Percentiles rank a stretch among this genome's conserved stretches.
These are phyloP conservation scores for Neoboletus brunneissimus DNA, from an alignment of 768 basidiomycete genomes.

Conservation along the genomic window DNA sequence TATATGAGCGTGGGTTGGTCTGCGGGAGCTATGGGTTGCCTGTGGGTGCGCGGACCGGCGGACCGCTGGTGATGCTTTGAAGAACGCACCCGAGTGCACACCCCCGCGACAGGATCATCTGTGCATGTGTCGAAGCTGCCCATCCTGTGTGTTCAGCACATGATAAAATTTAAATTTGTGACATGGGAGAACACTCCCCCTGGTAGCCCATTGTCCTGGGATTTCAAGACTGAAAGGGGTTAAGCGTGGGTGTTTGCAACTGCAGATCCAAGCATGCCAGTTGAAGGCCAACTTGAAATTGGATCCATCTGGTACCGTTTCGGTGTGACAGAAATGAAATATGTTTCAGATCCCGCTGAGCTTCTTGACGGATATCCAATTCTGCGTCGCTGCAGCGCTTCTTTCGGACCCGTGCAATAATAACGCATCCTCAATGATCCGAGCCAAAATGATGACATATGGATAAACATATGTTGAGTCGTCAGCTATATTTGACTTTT, in stretches of 20 bases:
- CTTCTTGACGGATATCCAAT: too few relatives aligned
- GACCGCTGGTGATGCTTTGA: not conserved
- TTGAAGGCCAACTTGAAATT: too few relatives aligned
- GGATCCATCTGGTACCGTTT: too few relatives aligned
- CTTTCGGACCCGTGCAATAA: not conserved
- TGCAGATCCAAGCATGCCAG: not conserved
- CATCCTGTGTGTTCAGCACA: not conserved
- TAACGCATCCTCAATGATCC: not conserved
- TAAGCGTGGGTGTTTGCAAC: not conserved
- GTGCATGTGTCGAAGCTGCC: not conserved
- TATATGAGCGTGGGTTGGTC: not conserved
- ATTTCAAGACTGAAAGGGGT: not conserved
- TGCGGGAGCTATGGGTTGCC: not conserved
- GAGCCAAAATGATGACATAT: not conserved
- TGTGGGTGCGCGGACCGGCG: slow-evolving; percentile 1
- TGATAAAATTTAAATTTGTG: not conserved
- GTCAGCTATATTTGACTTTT: too few relatives aligned
- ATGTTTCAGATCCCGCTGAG: too few relatives aligned
- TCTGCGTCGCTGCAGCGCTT: too few relatives aligned
- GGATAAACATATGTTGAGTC: too few relatives aligned
- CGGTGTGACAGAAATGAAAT: too few relatives aligned
- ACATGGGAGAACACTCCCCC: too few relatives aligned
- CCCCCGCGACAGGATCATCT: not conserved
- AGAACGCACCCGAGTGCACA: not conserved
- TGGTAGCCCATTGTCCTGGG: not conserved